Conservation (phyloP, 2,329 filamentous ascomycete species). For the Penicillium sp. region DNA sequence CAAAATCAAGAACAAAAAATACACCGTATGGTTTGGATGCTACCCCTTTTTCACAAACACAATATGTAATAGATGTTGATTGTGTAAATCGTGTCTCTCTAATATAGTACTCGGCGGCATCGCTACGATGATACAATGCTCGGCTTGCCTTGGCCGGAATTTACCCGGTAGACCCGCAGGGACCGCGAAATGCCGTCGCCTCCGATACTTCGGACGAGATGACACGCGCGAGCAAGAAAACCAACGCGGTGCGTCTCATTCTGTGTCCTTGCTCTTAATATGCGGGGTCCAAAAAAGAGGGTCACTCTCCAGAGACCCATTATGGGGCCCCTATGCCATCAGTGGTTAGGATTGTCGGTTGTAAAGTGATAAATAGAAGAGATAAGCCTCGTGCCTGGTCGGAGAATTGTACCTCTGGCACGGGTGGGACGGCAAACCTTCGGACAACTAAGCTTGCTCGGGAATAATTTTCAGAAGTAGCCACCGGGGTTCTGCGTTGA, state of each 20-base stretch:
- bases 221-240: not conserved
- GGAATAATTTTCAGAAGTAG: constrained; percentile 20
- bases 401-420: constrained; percentile 9
- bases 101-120: too few species aligned
- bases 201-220: not conserved
- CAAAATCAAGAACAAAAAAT: constrained; percentile 2
- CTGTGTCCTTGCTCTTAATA: not conserved
- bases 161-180: constrained; percentile 9
- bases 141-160: not conserved
- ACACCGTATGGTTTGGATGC: not conserved
- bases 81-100: too few species aligned
- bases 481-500: not conserved
- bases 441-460: constrained; percentile 8
- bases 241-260: not conserved
- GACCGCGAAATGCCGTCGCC: not conserved
- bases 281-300: constrained; percentile 11
- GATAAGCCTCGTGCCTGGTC: not conserved
- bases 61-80: too few species aligned
- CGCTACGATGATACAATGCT: not conserved
- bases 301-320: constrained; percentile 9
- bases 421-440: constrained; percentile 23
- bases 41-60: not conserved
- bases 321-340: constrained; percentile 4
- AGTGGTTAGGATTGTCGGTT: constrained; percentile 7
- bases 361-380: not conserved